Percentiles rank a stretch among this genome's conserved stretches.
Conservation (phyloP, 805 yeast genomes). For the Teunomyces pallodes region DNA sequence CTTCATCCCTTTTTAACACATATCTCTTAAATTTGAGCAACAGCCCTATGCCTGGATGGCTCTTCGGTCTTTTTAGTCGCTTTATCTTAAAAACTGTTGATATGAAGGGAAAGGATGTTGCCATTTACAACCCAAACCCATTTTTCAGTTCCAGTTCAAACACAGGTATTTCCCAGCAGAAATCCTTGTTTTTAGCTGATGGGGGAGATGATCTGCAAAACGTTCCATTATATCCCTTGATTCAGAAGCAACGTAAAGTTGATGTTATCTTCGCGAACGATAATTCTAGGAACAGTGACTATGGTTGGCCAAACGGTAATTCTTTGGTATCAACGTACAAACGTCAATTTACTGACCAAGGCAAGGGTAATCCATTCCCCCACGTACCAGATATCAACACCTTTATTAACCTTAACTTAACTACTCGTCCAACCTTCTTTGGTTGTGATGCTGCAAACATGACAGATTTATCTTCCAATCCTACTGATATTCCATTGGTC, state of each 20-base stretch:
- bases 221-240: conserved; percentile 37
- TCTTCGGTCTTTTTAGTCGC: neutral
- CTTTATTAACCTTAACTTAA: conserved; percentile 57
- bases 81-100: conserved; percentile 3
- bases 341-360: conserved; percentile 37
- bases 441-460: conserved; percentile 72
- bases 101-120: conserved; percentile 50
- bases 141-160: conserved; percentile 29
- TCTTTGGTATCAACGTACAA: conserved; percentile 31
- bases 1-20: conserved; percentile 77
- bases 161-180: conserved; percentile 16
- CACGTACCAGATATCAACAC: conserved; percentile 70
- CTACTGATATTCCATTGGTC: conserved; percentile 59
- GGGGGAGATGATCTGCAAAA: conserved; percentile 44
- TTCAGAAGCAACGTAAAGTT: conserved; percentile 30
- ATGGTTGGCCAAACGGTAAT: conserved; percentile 39
- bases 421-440: conserved; percentile 71
- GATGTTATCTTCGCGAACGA: conserved; percentile 40
- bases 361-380: conserved; percentile 67
- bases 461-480: conserved; percentile 37
- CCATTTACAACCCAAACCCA: conserved; percentile 73
- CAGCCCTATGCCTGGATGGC: neutral
- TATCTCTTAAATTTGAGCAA: conserved; percentile 52
- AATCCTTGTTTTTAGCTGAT: conserved; percentile 32
- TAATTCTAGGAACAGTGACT: conserved; percentile 33